A percentile compares a stretch with the other conserved stretches of the same genome.
Evolutionary conservation across 768 basidiomycete species (phyloP).

Genomic region (Serendipita sp.): DNA sequence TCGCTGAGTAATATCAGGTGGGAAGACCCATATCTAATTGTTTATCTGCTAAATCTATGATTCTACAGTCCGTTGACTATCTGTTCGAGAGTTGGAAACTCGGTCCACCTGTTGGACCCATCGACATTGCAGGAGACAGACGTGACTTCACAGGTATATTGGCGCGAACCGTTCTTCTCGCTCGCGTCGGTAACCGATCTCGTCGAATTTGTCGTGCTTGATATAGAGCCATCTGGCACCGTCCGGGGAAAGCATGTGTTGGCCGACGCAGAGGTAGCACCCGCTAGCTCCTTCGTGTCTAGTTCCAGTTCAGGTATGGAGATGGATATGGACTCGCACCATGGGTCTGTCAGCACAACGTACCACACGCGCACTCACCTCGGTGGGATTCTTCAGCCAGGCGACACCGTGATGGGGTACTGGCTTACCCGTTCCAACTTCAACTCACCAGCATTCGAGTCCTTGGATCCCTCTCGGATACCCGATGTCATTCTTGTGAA

Average conservation of each 20-base stretch:
- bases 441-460: slow-evolving; percentile 76
- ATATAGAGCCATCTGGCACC: slow-evolving; percentile 71
- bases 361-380: slow-evolving; percentile 95
- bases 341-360: slow-evolving; percentile 52
- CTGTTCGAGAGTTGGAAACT: slow-evolving; percentile 83
- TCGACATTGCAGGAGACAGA: slow-evolving; percentile 72
- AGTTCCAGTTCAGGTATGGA: slow-evolving; percentile 24
- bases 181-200: slow-evolving; percentile 72
- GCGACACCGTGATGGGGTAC: slow-evolving; percentile 86
- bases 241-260: slow-evolving; percentile 64
- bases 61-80: slow-evolving; percentile 49
- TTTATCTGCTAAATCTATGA: neutral
- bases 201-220: slow-evolving; percentile 87
- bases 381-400: slow-evolving; percentile 83
- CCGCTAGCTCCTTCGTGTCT: slow-evolving; percentile 63
- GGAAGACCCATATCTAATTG: slow-evolving; percentile 8
- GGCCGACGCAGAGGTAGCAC: slow-evolving; percentile 78
- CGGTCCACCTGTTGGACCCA: slow-evolving; percentile 81
- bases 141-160: slow-evolving; percentile 61
- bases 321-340: slow-evolving; percentile 46
- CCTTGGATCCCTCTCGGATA: slow-evolving; percentile 38
- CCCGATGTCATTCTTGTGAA: slow-evolving; percentile 89
- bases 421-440: slow-evolving; percentile 78
- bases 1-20: slow-evolving; percentile 66
- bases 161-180: slow-evolving; percentile 79